Conservation (phyloP, 2,329 filamentous ascomycete species). For the Calonectria hawksworthii region DNA sequence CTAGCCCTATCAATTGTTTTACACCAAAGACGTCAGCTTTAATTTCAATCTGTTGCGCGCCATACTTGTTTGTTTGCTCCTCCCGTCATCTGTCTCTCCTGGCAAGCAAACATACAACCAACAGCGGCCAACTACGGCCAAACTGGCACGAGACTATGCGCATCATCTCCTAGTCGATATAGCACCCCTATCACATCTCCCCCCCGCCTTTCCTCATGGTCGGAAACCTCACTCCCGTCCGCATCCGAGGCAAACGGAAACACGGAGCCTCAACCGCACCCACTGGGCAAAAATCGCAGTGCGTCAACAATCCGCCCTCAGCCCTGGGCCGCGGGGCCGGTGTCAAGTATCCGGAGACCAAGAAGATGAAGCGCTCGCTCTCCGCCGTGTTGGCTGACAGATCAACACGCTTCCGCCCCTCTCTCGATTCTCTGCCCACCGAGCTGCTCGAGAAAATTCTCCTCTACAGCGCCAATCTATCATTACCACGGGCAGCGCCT, state of each 20-base stretch:
- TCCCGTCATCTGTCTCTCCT: background rate
- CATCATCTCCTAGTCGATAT: background rate
- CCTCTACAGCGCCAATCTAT: conserved; percentile 62
- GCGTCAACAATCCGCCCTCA: conserved; percentile 24
- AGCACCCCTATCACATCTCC: background rate
- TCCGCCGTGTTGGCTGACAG: conserved; percentile 48
- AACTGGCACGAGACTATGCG: background rate
- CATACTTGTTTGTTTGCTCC: background rate
- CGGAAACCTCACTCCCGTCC: conserved; percentile 66
- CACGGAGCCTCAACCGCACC: conserved; percentile 52
- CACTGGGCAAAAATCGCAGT: background rate
- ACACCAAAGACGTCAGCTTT: background rate
- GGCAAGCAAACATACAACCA: background rate
- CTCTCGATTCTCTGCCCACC: conserved; percentile 58
- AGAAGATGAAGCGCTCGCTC: conserved; percentile 48
- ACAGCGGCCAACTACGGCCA: background rate
- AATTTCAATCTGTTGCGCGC: background rate
- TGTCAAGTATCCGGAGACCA: conserved; percentile 22
- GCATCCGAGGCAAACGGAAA: conserved; percentile 65
- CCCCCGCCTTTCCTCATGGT: conserved; percentile 3
- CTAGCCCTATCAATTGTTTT: background rate
- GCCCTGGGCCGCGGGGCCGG: conserved; percentile 8
- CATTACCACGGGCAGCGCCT: conserved; percentile 60
- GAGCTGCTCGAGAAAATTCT: conserved; percentile 69
- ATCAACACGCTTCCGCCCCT: conserved; percentile 41